Percentiles rank a stretch among this genome's conserved stretches.
Evolutionary conservation across 495 filamentous ascomycete species (phyloP).

Genomic region (Achaetomiella virescens): DNA sequence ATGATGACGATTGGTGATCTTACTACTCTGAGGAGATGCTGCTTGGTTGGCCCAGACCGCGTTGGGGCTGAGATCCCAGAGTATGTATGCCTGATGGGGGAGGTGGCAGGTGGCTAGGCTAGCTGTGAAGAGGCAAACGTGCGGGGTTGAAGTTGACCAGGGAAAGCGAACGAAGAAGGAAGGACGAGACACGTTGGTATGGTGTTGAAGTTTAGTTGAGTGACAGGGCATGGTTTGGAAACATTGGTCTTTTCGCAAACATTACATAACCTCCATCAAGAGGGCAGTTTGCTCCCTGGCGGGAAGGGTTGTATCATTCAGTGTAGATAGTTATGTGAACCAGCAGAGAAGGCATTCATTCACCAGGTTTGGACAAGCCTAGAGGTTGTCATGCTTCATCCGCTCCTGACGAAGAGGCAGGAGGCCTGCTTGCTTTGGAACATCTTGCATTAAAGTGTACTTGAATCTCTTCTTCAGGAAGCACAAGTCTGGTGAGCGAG

Average conservation of each 20-base stretch:
- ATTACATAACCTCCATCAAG: not conserved
- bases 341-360: no score
- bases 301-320: not conserved
- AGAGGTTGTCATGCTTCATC: not conserved
- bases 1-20: slow-evolving; percentile 68
- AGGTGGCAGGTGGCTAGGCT: no score
- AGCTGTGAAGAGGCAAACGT: no score
- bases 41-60: not conserved
- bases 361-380: not conserved
- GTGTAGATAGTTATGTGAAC: slow-evolving; percentile 5
- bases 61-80: no score
- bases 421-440: no score
- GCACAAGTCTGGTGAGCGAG: no score
- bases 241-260: not conserved
- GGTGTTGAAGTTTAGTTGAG: not conserved
- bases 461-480: no score
- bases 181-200: not conserved
- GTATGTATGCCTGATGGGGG: no score
- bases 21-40: not conserved
- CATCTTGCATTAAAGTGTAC: no score
- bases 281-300: not conserved
- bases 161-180: no score
- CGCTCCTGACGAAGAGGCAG: no score
- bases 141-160: no score
- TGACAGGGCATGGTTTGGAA: not conserved